Evolutionary conservation across 441 rosid species (phyloP).

Genomic region (Brassica hybrid): DNA sequence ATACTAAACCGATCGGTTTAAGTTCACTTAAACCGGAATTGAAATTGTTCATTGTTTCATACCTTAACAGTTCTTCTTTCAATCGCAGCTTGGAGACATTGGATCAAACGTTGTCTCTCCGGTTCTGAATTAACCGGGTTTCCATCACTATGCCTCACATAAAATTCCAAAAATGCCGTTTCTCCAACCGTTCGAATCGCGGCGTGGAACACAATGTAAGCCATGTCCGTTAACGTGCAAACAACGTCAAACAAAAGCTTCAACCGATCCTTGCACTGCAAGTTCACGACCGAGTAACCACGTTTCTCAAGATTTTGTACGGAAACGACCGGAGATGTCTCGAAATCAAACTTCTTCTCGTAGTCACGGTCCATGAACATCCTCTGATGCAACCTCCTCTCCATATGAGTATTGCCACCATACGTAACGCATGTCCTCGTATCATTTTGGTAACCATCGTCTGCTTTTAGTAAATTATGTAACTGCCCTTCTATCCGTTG

Average conservation of each 20-base stretch:
- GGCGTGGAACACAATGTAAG: constrained; percentile 84
- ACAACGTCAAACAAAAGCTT: constrained; percentile 87
- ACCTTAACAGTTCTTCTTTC: constrained; percentile 89
- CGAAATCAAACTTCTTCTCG: constrained; percentile 61
- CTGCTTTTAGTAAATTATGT: constrained; percentile 78
- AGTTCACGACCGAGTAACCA: constrained; percentile 83
- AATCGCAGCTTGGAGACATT: constrained; percentile 79
- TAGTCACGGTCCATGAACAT: constrained; percentile 94
- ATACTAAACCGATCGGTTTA: constrained; percentile 6
- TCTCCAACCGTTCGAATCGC: constrained; percentile 52
- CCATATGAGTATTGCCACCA: constrained; percentile 74
- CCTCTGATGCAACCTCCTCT: constrained; percentile 90
- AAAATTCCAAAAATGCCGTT: constrained; percentile 65
- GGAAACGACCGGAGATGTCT: constrained; percentile 57
- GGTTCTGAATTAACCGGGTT: constrained; percentile 88
- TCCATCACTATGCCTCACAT: constrained; percentile 78
- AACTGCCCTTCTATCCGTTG: constrained; percentile 66
- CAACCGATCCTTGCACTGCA: constrained; percentile 82
- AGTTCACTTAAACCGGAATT: not conserved
- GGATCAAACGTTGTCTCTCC: constrained; percentile 84
- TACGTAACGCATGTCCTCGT: constrained; percentile 55
- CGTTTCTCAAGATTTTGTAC: constrained; percentile 80
- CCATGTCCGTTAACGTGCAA: constrained; percentile 95
- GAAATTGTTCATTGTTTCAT: not conserved
- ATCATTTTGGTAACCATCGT: constrained; percentile 75